These are phyloP conservation scores for Caloboletus firmus DNA, from an alignment of 1,284 basidiomycete species.

Conservation along the genomic window DNA sequence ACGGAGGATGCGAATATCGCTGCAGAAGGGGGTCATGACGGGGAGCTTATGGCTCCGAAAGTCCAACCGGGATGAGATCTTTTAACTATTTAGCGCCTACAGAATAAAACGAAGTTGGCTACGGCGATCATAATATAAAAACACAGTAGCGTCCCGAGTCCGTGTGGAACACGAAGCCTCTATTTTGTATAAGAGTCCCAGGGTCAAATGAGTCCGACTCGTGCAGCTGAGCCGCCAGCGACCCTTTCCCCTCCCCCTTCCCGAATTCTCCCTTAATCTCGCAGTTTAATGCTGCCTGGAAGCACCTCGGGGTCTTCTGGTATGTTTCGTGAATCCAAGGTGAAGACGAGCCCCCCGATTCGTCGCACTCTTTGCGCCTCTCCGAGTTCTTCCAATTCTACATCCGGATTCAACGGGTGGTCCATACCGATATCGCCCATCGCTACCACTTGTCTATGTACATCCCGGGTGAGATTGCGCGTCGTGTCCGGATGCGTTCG, in stretches of 20 bases:
- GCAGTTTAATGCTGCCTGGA: too few relatives aligned
- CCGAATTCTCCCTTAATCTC: too few relatives aligned
- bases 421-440: neutral
- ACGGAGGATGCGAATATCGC: neutral
- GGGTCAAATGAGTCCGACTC: too few relatives aligned
- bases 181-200: too few relatives aligned
- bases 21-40: neutral
- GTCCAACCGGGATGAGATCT: conserved; percentile 13
- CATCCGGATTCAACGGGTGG: neutral
- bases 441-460: conserved; percentile 21
- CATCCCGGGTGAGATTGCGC: conserved; percentile 7
- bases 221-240: too few relatives aligned
- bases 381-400: conserved; percentile 4
- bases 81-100: neutral
- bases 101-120: neutral
- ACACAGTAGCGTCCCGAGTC: too few relatives aligned
- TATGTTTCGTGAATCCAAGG: neutral
- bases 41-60: neutral
- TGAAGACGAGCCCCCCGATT: too few relatives aligned
- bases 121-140: neutral
- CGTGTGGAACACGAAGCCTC: too few relatives aligned
- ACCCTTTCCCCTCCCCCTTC: too few relatives aligned
- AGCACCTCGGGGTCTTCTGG: neutral
- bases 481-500: neutral
- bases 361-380: neutral